Base-by-base conservation (phyloP, 306 rosid genomes). In the Lupinus albus region DNA sequence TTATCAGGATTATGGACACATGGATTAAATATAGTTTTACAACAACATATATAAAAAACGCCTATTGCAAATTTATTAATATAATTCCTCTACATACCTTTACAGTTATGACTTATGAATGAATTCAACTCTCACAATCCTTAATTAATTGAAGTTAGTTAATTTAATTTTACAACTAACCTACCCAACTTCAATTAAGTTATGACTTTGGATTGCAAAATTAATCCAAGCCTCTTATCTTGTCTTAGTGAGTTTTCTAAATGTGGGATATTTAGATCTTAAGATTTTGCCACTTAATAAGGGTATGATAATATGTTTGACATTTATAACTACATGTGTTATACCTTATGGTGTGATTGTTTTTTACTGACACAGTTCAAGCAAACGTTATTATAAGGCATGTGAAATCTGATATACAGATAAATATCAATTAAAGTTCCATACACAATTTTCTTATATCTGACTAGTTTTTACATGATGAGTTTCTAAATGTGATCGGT, bases 371-470 rank as follows among this genome's bases (percentile, higher is more conserved):
- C 50, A 50, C 11, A 53, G 59, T 54, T 55, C 67, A 62, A 15
- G 63, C n/a, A 48, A 45, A 33, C 33, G 72, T 35, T 18, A 67
- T 25, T 25, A 25, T 48, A 67, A 68, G 70, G 59, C 89, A 83
- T 87, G 90, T 83, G 88, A 81, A 4, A 33, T 71, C 58, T 64
- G 57, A 3, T 17, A 71, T 7, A 41, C 6, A 2, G 3, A 6
- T 1, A 20, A 9, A n/a, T 21, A 41, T 58, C 32, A 61, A 62
- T 70, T 61, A 74, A 70, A 15, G 5, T 47, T 21, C 54, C 67
- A 70, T 74, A 71, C 72, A 70, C 68, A 64, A 53, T 20, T 59
- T 73, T 64, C 68, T 73, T 30, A n/a, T 10, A 64, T 36, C 5
- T 13, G 16, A 56, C 25, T 73, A 11, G 8, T 64, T 68, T 28